Evolutionary conservation across 768 basidiomycete genomes (phyloP), one percentile per base, ranked within the genome.

Genomic region (Boletus rex-veris): DNA sequence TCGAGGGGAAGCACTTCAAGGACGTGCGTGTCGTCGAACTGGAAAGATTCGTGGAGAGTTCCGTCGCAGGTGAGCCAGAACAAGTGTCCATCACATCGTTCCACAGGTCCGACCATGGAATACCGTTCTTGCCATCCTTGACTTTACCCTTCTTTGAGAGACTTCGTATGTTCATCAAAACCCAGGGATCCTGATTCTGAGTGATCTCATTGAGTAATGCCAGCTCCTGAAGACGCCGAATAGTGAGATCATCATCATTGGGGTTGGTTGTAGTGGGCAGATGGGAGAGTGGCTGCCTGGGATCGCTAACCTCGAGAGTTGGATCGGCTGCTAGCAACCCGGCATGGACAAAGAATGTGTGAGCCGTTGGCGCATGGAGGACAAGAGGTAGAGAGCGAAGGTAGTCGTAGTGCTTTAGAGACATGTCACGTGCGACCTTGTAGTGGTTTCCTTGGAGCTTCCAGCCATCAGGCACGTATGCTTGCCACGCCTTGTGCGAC

Each of bases 321-420:
- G 91, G 86, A 64, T 96, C 83, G 6, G 77, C 79, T 0, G 92
- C 79, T 2, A 98, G 77, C 18, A 96, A 63, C 7, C 95, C 95
- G 2, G 84, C 94, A 60, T 97, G 93, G 2, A 86, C 90, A 44
- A 95, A 76, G 71, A 84, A 85, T 1, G 84, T 71, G 63, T 95
- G 90, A 3, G 87, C 80, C 3, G 78, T 77, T 0, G 92, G 90
- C 15, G 89, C 71, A 64, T 96, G 84, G 8, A 94, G 74, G 45
- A 79, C 75, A 30, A 93, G 73, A 0, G 95, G 94, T 0, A 93
- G 72, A n/a, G 80, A 73, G 30, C 81, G 67, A 28, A 97, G 77
- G 68, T 94, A 98, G n/a, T 74, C 61, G 58, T 84, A 90, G 45
- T 92, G 78, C 4, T 67, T 67, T 16, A 65, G 65, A n/a, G 83